phyloP scores from a whole-genome alignment of 2,329 filamentous ascomycete species.

The Nothophoma quercina region DNA sequence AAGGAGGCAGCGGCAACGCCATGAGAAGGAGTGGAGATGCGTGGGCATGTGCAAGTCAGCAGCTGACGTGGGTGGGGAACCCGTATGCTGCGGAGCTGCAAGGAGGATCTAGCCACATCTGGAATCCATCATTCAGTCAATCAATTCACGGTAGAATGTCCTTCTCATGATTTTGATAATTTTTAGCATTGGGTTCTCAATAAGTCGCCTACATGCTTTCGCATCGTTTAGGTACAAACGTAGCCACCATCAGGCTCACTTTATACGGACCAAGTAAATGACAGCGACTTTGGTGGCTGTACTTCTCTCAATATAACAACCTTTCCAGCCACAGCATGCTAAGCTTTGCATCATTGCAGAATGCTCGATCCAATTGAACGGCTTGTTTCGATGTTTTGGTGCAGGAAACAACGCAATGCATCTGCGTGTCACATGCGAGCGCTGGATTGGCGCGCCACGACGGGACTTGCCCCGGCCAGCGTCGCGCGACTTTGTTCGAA shows the following conservation, averaged over 20 bases:
- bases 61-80: conserved; percentile 15
- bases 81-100: conserved; percentile 15
- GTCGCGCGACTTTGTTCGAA: conserved; percentile 29
- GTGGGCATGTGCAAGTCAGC: background rate
- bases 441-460: background rate
- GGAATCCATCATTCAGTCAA: background rate
- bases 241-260: too few relatives aligned
- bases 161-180: too few relatives aligned
- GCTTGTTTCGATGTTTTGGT: background rate
- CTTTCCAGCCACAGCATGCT: too few relatives aligned
- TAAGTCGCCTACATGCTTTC: too few relatives aligned
- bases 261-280: too few relatives aligned
- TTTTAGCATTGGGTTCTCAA: too few relatives aligned
- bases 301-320: too few relatives aligned
- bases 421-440: conserved; percentile 4
- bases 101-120: conserved; percentile 29
- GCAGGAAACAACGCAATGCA: conserved; percentile 1
- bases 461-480: conserved; percentile 16
- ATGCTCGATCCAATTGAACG: too few relatives aligned
- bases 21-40: conserved; percentile 24
- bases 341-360: too few relatives aligned
- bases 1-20: conserved; percentile 44
- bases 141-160: background rate
- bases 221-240: too few relatives aligned
- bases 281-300: too few relatives aligned